Conservation (phyloP, 768 basidiomycete species). For the Mycena latifolia region DNA sequence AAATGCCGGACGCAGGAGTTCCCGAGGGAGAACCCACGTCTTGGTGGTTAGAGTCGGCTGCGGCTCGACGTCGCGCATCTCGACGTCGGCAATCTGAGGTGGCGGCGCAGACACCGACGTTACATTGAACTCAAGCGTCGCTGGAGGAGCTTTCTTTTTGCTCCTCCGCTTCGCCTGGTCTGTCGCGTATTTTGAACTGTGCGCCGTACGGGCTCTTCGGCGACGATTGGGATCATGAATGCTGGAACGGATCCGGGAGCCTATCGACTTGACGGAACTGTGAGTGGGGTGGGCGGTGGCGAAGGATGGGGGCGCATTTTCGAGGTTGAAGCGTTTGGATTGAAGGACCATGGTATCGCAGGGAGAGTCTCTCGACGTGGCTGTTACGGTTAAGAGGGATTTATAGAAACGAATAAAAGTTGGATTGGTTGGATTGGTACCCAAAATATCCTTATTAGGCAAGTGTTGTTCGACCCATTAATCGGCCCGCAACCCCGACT, state of each 20-base stretch:
- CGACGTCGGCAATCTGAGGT: constrained; percentile 31
- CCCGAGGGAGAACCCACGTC: constrained; percentile 59
- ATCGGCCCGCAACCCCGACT: no score
- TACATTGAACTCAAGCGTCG: constrained; percentile 32
- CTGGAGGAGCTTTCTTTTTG: constrained; percentile 9
- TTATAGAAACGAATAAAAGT: neutral
- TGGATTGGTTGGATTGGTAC: neutral
- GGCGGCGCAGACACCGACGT: constrained; percentile 30
- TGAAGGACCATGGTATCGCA: constrained; percentile 22
- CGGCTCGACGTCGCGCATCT: constrained; percentile 38
- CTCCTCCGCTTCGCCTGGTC: constrained; percentile 22
- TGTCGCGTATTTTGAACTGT: constrained; percentile 11
- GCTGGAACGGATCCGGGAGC: constrained; percentile 26
- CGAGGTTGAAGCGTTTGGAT: constrained; percentile 26
- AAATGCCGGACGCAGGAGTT: constrained; percentile 58
- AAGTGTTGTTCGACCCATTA: no score
- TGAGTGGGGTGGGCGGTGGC: neutral
- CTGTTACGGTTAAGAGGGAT: neutral
- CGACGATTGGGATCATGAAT: constrained; percentile 19
- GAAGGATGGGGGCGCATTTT: constrained; percentile 25
- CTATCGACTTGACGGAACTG: constrained; percentile 17
- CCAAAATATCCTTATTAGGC: no score
- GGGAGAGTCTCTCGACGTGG: neutral
- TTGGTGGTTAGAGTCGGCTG: constrained; percentile 22
- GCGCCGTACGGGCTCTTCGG: constrained; percentile 11